A percentile compares a stretch with the other conserved stretches of the same genome.
phyloP scores from a whole-genome alignment of 805 yeast genomes.

The Lipomyces orientalis region DNA sequence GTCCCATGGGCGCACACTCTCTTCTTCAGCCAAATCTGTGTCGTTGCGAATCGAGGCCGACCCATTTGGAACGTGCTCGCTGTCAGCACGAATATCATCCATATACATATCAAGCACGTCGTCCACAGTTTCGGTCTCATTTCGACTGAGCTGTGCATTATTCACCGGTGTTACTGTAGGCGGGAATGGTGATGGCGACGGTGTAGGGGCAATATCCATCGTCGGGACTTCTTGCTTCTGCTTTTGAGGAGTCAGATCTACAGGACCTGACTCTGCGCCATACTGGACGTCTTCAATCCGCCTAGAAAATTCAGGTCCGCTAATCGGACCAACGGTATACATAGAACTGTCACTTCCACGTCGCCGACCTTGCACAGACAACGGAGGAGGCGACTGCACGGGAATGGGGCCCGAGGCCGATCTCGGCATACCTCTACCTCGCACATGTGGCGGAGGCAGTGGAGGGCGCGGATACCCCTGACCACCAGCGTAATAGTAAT shows the following conservation, averaged over 20 bases:
- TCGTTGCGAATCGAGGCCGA: not conserved
- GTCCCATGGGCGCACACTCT: slow-evolving; percentile 1
- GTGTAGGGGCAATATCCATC: not conserved
- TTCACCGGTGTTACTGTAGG: no score
- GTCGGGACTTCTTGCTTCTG: not conserved
- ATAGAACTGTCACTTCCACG: not conserved
- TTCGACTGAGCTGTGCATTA: not conserved
- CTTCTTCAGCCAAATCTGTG: slow-evolving; percentile 6
- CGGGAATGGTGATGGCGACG: not conserved
- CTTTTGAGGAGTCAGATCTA: not conserved
- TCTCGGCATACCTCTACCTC: slow-evolving; percentile 6
- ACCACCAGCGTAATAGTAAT: not conserved
- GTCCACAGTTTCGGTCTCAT: not conserved
- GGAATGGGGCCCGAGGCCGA: slow-evolving; percentile 1
- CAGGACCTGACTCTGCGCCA: not conserved
- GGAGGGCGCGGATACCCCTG: not conserved
- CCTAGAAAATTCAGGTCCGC: not conserved
- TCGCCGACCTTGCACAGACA: not conserved
- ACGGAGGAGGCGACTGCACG: not conserved
- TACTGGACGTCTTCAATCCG: not conserved
- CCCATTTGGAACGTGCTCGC: not conserved
- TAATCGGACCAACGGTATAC: not conserved
- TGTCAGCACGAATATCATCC: not conserved
- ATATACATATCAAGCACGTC: slow-evolving; percentile 19
- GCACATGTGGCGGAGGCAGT: slow-evolving; percentile 7